Evolutionary conservation across 2,329 filamentous ascomycete species (phyloP), one percentile per base, ranked within the genome.

Genomic region (Teratosphaeria nubilosa): DNA sequence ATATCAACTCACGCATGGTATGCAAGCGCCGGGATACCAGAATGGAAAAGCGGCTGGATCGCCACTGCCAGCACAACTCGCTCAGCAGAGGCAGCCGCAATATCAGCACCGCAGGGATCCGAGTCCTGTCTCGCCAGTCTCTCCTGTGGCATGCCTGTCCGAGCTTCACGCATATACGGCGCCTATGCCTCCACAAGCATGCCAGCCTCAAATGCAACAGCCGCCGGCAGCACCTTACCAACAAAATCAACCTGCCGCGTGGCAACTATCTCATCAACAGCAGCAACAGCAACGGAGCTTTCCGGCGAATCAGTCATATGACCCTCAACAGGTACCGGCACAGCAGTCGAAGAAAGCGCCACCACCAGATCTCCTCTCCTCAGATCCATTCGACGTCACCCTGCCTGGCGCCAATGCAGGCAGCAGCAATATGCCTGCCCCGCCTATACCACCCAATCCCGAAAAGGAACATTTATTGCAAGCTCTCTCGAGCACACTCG

Each of bases 371-470:
- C 78, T 87, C 53, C 77, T 88, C 56, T 82, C 83, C 34, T 48
- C 41, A 22, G 84, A 83, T 22, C 81, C 82, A 0, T 82, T 86
- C 57, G 81, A 85, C 60, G 75, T 84, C 5, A 77, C 82, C 24
- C 72, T 85, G 4, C 80, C 82, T 11, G 76, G 76, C 7, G n/a
- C 78, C 73, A 27, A 79, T 73, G 27, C 80, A 74, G 31, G 58
- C 20, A 51, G 52, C 41, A 54, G 66, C 30, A 75, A 80, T 24
- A 70, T 84, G 7, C 80, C 86, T 5, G 84, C 90, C 0, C 92
- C 94, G 0, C 91, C 92, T 0, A 90, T 96, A 32, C 92, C 94
- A 0, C 91, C 91, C 0, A 99, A 99, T 68, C 94, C 94, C 0
- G 90, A 97, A 74, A 96, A 96, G 71, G 91, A 97, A 72, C 86